These are phyloP conservation scores for Debaryomyces maramus DNA, from an alignment of 805 yeast genomes.

Conservation along the genomic window DNA sequence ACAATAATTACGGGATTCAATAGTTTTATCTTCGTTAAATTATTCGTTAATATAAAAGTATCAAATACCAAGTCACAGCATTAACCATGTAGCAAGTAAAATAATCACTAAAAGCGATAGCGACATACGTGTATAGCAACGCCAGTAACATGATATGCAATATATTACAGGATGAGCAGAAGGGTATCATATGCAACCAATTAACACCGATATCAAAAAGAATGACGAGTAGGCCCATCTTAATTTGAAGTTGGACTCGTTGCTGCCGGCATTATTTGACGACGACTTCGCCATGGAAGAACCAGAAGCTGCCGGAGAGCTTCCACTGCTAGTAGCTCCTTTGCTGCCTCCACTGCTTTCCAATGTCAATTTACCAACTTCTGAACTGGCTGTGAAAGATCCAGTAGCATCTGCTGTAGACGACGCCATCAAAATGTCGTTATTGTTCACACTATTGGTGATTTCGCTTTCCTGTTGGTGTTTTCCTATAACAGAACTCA, in stretches of 20 bases:
- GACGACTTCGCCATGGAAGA: slow-evolving; percentile 1
- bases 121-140: no score
- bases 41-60: no score
- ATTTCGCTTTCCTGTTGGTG: slow-evolving; percentile 1
- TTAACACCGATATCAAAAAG: background rate
- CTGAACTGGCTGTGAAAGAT: slow-evolving; percentile 5
- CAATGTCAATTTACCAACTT: slow-evolving; percentile 6
- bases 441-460: slow-evolving; percentile 3
- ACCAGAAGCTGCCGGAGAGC: background rate
- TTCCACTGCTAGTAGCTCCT: background rate
- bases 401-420: slow-evolving; percentile 5
- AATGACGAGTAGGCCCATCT: background rate
- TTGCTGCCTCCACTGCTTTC: background rate
- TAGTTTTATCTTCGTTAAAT: no score
- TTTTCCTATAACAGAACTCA: background rate
- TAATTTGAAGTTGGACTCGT: background rate
- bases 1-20: no score
- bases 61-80: no score
- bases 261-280: background rate
- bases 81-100: no score
- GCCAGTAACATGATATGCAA: background rate
- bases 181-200: background rate
- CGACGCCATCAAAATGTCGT: slow-evolving; percentile 1
- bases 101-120: no score
- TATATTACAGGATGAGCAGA: background rate